A percentile compares a stretch with the other conserved stretches of the same genome.
phyloP scores from a whole-genome alignment of 225 moss, liverwort and hornwort species.

The Physcomitrellopsis africana region DNA sequence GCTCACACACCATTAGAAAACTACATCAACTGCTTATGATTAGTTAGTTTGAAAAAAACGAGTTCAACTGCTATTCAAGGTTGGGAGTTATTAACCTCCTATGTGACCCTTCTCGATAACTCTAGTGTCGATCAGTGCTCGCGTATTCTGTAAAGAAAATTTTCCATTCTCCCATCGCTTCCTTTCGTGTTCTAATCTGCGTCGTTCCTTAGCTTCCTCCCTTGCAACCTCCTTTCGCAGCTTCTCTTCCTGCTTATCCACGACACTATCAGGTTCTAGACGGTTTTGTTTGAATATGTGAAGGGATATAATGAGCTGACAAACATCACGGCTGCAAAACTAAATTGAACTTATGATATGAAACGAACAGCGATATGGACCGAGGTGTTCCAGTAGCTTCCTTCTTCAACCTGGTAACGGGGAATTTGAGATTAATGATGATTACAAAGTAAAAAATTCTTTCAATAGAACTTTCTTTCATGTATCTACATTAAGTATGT shows the following conservation, averaged over 20 bases:
- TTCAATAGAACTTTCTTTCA: not conserved
- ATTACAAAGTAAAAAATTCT: not conserved
- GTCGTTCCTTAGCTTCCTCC: constrained; percentile 69
- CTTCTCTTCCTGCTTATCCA: constrained; percentile 67
- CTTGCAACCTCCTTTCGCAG: constrained; percentile 78
- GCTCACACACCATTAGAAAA: not conserved
- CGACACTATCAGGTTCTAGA: constrained; percentile 8
- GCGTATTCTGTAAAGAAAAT: constrained; percentile 78
- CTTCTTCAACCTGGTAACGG: constrained; percentile 1
- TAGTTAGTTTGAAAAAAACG: not conserved
- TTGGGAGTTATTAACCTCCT: constrained; percentile 49
- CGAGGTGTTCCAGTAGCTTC: not conserved
- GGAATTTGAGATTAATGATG: not conserved
- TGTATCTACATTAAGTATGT: not conserved
- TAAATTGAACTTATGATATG: not conserved
- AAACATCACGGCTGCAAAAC: constrained; percentile 23
- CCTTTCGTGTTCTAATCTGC: constrained; percentile 72
- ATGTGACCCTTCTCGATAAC: constrained; percentile 74
- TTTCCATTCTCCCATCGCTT: constrained; percentile 82
- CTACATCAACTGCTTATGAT: not conserved
- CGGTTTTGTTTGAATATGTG: not conserved
- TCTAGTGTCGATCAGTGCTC: constrained; percentile 65
- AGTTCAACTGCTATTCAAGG: constrained; percentile 4
- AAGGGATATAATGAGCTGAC: not conserved
- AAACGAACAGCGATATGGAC: not conserved